These are phyloP conservation scores for Botrytis galanthina DNA, from an alignment of 2,329 filamentous ascomycete species.

Conservation along the genomic window DNA sequence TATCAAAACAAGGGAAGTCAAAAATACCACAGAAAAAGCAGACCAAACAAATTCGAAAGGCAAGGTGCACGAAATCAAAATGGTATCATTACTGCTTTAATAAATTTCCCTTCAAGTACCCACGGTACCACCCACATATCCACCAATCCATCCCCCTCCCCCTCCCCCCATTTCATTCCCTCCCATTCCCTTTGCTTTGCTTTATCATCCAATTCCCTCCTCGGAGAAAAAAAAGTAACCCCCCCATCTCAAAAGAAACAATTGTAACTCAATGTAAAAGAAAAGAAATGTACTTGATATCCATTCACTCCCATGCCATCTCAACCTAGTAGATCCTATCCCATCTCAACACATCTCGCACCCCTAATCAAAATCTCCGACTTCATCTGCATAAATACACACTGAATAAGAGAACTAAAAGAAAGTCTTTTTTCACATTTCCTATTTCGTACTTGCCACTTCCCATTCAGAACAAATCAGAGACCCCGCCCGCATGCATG, in stretches of 20 bases:
- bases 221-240: background rate
- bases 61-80: constrained; percentile 1
- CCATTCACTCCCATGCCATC: background rate
- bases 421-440: background rate
- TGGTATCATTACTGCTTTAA: constrained; percentile 18
- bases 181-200: background rate
- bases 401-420: background rate
- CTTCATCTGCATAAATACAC: background rate
- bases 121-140: background rate
- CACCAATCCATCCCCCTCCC: background rate
- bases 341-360: background rate
- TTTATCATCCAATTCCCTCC: background rate
- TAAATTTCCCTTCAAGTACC: background rate
- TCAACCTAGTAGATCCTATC: background rate
- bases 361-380: background rate
- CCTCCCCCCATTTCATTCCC: background rate
- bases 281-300: constrained; percentile 3
- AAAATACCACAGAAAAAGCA: background rate
- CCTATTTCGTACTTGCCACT: background rate
- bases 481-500: background rate
- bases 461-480: background rate
- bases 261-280: background rate
- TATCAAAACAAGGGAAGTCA: background rate
- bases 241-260: background rate
- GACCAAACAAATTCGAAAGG: background rate